Base-by-base conservation (phyloP, 495 filamentous ascomycete genomes). In the Talaromyces wortmannii region DNA sequence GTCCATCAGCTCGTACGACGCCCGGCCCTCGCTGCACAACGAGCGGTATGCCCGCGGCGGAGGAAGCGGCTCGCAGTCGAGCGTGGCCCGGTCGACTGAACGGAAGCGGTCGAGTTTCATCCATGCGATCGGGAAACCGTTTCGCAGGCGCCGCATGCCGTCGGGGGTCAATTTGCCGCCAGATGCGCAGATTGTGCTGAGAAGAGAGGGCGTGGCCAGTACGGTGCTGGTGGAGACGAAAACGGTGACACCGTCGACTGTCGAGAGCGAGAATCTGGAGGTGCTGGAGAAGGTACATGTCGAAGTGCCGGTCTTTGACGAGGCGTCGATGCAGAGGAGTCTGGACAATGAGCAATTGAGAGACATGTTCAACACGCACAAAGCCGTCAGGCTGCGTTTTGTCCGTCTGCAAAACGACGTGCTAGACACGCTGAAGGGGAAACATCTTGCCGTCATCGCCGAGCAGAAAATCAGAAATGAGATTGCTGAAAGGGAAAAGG, bases 321-420 rank as follows among this genome's bases (percentile, higher is more conserved):
- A 67, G 43, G 71, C 73, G 23, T 53, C 67, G 0, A 48, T 74
- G 7, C 67, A 67, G 45, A 70, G 81, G 53, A 82, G 77, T 8
- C 49, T 65, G 16, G 70, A 72, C 23, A 76, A 74, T 57, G 57
- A 58, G 1, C 77, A 83, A 47, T 72, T 88, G 55, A 69, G 67
- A 53, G 66, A 66, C 36, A 65, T 89, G 53, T 70, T 70, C 44
- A 69, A 71, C n/a, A 59, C 71, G 23, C 86, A 89, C 48, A 71
- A 70, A 31, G 69, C 75, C 33, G 81, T 88, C 61, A 76, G 77
- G 60, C 70, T 76, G 31, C 74, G 84, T n/a, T 86, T 89, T 56
- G 44, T 75, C 7, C 59, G 62, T 0, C 89, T 84, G 53, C 72
- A 72, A 50, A 67, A 69, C 31, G 64, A 62, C 7, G 62, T 66